Base-by-base conservation (phyloP, 2,329 filamentous ascomycete genomes). In the Aureobasidium sp. region DNA sequence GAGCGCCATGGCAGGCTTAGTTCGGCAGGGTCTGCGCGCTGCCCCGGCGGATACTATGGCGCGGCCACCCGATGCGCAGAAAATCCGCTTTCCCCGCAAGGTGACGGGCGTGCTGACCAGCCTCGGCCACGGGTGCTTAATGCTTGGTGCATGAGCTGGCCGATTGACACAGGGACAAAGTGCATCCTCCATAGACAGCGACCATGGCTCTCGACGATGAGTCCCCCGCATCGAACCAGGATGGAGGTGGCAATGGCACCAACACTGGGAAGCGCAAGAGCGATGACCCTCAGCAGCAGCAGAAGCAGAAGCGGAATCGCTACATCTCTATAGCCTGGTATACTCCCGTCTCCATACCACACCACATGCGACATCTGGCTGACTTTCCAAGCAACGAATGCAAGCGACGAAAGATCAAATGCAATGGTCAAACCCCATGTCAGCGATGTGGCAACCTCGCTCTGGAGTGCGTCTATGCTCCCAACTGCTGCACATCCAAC, bases 401-500 rank as follows among this genome's bases (percentile, higher is more conserved):
- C 75, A 86, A 86, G 71, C 76, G 84, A 53, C 80, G 85, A 62
- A 87, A 87, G 75, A 87, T 87, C 72, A 87, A 86, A 66, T 86
- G 85, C 75, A 87, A 87, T 73, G 85, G 85, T 46, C 81, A 87
- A 71, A 81, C 79, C 15, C 84, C 84, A 13, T 87, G 85, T 69
- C 83, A 86, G 69, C 78, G 85, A 66, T 87, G 85, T 72, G 84
- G 84, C 29, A 86, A 86, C 72, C 76, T 87, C 61, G 81, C 78
- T 63, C 77, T 87, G 63, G 84, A 86, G 70, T 87, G 83, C 70
- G 75, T 84, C 63, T 87, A 87, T 76, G 82, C 84, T 64, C 84
- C 84, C 5, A 87, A 87, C 69, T 87, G 85, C 76, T 87, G 84
- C 73, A 79, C 75, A 65, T 92, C 85, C 78, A 91, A 84, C 74